Base-by-base conservation (phyloP, 2,329 filamentous ascomycete genomes). In the Fusarium duplospermum region DNA sequence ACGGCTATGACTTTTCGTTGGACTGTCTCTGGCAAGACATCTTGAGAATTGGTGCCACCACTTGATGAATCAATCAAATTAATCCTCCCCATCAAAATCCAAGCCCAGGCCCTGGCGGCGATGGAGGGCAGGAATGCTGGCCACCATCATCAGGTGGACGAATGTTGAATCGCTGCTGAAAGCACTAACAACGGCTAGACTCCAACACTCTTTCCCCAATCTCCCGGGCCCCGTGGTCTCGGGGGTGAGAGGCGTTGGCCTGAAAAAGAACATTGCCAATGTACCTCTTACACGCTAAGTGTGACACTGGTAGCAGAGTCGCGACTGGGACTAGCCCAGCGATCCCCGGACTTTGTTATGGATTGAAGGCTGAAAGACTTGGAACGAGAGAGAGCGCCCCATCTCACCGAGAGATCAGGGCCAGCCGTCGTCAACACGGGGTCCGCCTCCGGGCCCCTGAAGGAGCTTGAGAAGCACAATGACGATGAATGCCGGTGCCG, bases 401-500 rank as follows among this genome's bases (percentile, higher is more conserved):
- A 64, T 71, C 42, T 13, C 47, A 27, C 60, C 52, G 36, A 67
- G 64, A 65, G 45, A 77, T 63, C 69, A 75, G 66, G 62, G 57
- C 77, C 76, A 78, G 72, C 75, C 74, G 73, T 77, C 69, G 64
- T 61, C 64, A 42, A 75, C 77, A 78, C 77, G 75, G 64, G 74
- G 75, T 57, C 61, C 52, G 56, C 66, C 36, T 52, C 50, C 52
- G 47, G 56, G 42, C 20, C 47, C 57, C 31, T 75, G 67, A 66
- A 74, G 73, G 27, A 69, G 66, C 58, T 62, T 60, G 54, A 45
- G 52, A 68, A 64, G 70, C 59, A 69, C 58, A 68, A 73, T 76
- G 75, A 76, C 75, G 76, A 75, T 35, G 33, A 14, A 35, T 68
- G 36, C 40, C 67, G 57, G 59, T 71, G 61, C 59, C 42, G 64